Base-by-base conservation (phyloP, 352 stramenopile species). In the Blastocystis sp. region DNA sequence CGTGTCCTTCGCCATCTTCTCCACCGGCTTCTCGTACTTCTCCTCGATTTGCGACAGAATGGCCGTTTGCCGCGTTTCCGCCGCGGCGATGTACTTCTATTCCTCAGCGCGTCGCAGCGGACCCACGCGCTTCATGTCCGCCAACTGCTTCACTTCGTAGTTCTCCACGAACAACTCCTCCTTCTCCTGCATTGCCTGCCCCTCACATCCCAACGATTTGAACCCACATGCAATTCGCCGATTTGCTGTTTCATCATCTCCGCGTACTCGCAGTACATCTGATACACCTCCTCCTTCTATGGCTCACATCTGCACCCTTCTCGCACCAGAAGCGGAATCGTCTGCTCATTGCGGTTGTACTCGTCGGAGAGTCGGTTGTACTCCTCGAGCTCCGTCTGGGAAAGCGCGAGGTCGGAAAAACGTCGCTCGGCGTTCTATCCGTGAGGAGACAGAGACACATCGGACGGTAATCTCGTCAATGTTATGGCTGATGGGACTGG, bases 11-110 rank as follows among this genome's bases (percentile, higher is more conserved):
- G 54, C 54, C 66, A 77, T 77, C 60, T 59, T n/a, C 17, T 17
- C 24, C 2, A 77, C 66, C 2, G 66, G 66, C 19, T 77, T 77
- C 42, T 77, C 66, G 52, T 77, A 77, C 34, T 60, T 54, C n/a
- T 77, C 66, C 21, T 77, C 66, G 9, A 77, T 77, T 43, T 77
- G 66, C 3, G 6, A 60, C 38, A 77, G 66, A n/a, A 77, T 77
- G 24, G 54, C 34, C 60, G 19, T 3, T 59, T 77, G 38, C 7
- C 66, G 34, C 66, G 54, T 77, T 43, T 77, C 42, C n/a, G 60
- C 54, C 10, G 28, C 19, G 14, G 54, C 43, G 48, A 24, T 48
- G 43, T 48, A 71, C 24, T 71, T 38, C 64, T 71, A 71, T 4
- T 19, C 2, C 14, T 71, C 17, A 69, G 2, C 6, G 10, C 64